Conservation (phyloP, 2,329 filamentous ascomycete species). For the Monosporascus sp. region DNA sequence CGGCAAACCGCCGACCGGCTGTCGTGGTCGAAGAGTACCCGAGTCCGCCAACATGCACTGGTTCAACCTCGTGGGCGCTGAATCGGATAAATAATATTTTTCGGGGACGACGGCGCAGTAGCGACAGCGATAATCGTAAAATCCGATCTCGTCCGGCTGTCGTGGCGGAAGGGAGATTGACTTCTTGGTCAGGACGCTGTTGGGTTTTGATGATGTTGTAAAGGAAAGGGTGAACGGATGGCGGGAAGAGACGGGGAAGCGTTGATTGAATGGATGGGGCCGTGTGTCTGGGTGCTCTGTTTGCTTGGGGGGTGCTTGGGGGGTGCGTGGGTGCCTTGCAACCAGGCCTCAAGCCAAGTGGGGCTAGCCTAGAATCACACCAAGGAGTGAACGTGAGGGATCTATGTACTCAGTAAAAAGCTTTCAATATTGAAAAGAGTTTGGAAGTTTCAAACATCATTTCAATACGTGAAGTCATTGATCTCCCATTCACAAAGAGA, state of each 20-base stretch:
- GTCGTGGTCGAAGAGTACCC: conserved; percentile 27
- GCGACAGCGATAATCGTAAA: conserved; percentile 3
- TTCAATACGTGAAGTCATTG: too few relatives aligned
- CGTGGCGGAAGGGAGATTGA: conserved; percentile 1
- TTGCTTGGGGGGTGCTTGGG: not conserved
- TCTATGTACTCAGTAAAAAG: too few relatives aligned
- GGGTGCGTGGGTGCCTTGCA: not conserved
- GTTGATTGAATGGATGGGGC: not conserved
- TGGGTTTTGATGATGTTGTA: conserved; percentile 1
- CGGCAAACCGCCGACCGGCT: conserved; percentile 33
- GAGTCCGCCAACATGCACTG: conserved; percentile 30
- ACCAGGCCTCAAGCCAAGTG: not conserved
- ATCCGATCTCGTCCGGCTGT: conserved; percentile 2
- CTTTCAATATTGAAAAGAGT: too few relatives aligned
- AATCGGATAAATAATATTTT: conserved; percentile 1
- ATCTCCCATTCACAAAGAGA: too few relatives aligned
- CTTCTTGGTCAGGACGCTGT: not conserved
- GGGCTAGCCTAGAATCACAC: not conserved
- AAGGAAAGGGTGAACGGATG: not conserved
- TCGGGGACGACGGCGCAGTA: not conserved
- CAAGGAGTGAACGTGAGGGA: not conserved
- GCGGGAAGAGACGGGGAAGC: not conserved
- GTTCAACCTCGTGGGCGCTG: conserved; percentile 4
- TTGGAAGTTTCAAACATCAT: too few relatives aligned
- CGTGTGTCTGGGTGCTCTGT: not conserved